phyloP scores from a whole-genome alignment of 2,329 filamentous ascomycete species.

The Trichophaea hybrida region DNA sequence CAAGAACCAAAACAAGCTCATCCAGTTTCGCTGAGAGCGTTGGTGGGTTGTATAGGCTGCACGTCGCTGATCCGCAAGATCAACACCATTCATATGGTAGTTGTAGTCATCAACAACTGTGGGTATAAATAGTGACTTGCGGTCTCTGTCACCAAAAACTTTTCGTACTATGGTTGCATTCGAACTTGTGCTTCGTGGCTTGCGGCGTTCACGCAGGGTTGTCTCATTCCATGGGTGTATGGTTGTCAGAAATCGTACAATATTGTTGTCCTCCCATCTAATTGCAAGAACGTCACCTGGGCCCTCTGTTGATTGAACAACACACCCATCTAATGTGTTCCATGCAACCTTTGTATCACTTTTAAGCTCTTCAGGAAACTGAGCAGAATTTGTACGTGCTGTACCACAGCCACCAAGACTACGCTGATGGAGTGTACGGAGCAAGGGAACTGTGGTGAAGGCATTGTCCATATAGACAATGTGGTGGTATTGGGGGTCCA shows the following conservation, averaged over 20 bases:
- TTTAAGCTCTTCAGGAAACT: too few relatives aligned
- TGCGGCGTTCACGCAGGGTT: background rate
- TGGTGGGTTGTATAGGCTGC: background rate
- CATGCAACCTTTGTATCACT: background rate
- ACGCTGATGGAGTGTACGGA: too few relatives aligned
- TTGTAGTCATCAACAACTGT: conserved; percentile 2
- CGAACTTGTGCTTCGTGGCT: background rate
- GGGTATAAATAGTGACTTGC: background rate
- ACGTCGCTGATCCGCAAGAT: background rate
- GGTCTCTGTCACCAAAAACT: background rate
- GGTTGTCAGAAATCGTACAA: background rate
- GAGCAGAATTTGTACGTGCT: too few relatives aligned
- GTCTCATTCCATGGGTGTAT: background rate
- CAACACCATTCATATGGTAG: conserved; percentile 1
- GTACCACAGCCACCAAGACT: too few relatives aligned
- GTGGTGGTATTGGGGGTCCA: too few relatives aligned
- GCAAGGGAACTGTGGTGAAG: background rate
- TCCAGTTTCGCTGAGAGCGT: background rate
- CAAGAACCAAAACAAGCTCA: background rate
- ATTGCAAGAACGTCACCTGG: background rate
- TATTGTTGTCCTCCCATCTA: background rate
- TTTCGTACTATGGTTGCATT: background rate
- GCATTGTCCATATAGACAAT: background rate
- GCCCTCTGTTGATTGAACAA: too few relatives aligned
- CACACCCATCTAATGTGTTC: background rate